Evolutionary conservation across 495 filamentous ascomycete species (phyloP).

Genomic region (Hyphodiscus hymeniophilus): DNA sequence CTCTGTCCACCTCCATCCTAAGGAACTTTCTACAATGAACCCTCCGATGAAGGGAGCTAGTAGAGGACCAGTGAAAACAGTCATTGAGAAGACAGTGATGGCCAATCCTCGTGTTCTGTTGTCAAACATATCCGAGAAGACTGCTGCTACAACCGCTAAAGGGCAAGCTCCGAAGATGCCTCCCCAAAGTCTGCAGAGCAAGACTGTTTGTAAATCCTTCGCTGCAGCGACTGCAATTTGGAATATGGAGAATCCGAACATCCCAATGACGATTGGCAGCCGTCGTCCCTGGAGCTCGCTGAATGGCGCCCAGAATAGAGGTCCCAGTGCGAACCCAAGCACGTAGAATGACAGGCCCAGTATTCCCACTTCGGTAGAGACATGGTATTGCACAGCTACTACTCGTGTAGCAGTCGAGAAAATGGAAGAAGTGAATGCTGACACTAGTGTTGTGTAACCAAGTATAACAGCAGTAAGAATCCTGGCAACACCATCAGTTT

Average conservation of each 20-base stretch:
- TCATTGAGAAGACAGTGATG: constrained; percentile 75
- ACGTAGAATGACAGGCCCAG: constrained; percentile 66
- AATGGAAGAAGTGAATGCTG: constrained; percentile 64
- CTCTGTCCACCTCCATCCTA: constrained; percentile 83
- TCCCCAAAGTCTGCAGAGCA: constrained; percentile 78
- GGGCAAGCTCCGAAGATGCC: constrained; percentile 73
- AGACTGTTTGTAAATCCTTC: constrained; percentile 75
- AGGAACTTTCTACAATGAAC: constrained; percentile 60
- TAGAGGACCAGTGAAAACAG: constrained; percentile 75
- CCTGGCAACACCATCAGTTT: constrained; percentile 26
- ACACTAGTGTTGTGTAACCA: constrained; percentile 66
- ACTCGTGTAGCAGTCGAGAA: constrained; percentile 54
- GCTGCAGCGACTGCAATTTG: constrained; percentile 59
- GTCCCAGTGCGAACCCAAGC: constrained; percentile 62
- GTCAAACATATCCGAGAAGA: constrained; percentile 85
- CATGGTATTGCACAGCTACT: constrained; percentile 44
- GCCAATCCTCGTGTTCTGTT: constrained; percentile 72
- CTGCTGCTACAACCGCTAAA: constrained; percentile 73
- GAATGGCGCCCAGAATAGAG: constrained; percentile 58
- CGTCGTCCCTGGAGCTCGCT: constrained; percentile 74
- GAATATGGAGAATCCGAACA: constrained; percentile 77
- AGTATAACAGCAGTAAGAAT: constrained; percentile 62
- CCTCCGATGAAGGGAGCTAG: constrained; percentile 79
- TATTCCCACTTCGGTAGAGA: constrained; percentile 50
- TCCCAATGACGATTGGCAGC: constrained; percentile 59